phyloP scores from a whole-genome alignment of 768 basidiomycete species.

The Hericium erinaceus region DNA sequence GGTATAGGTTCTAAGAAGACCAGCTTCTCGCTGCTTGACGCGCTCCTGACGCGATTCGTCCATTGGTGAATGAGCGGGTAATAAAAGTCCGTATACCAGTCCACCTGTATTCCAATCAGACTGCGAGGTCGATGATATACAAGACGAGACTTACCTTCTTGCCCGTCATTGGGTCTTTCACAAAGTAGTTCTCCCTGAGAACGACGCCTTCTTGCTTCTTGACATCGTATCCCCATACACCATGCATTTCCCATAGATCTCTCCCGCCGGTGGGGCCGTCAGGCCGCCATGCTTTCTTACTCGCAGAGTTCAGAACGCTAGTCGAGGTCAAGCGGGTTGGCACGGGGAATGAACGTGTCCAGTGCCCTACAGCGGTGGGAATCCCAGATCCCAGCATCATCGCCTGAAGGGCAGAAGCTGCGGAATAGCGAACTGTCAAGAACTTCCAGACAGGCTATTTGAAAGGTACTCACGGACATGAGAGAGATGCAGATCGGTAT shows the following conservation, averaged over 20 bases:
- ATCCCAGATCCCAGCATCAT: slow-evolving; percentile 90
- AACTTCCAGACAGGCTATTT: not conserved
- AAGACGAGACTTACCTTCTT: slow-evolving; percentile 37
- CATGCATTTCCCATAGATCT: slow-evolving; percentile 88
- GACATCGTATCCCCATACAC: slow-evolving; percentile 86
- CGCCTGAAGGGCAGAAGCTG: slow-evolving; percentile 79
- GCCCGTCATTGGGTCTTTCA: slow-evolving; percentile 53
- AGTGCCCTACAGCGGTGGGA: slow-evolving; percentile 68
- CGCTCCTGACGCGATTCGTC: slow-evolving; percentile 46
- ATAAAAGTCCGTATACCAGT: slow-evolving; percentile 85
- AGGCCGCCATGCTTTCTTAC: slow-evolving; percentile 56
- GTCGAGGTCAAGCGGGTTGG: slow-evolving; percentile 62
- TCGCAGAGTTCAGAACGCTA: slow-evolving; percentile 49
- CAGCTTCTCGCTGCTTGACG: slow-evolving; percentile 43
- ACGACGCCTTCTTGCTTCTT: slow-evolving; percentile 60
- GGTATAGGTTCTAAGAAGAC: slow-evolving; percentile 83
- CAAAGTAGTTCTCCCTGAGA: slow-evolving; percentile 80
- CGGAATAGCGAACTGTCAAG: not conserved
- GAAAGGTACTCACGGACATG: slow-evolving; percentile 50
- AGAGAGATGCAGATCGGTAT: slow-evolving; percentile 85
- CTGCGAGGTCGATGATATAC: too few relatives aligned
- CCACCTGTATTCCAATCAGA: slow-evolving; percentile 37
- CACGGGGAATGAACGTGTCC: slow-evolving; percentile 82
- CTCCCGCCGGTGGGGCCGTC: slow-evolving; percentile 65
- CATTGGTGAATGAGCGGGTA: slow-evolving; percentile 68